Evolutionary conservation across 495 filamentous ascomycete species (phyloP), one percentile per base, ranked within the genome.

Genomic region (Aspergillus saccharolyticus): DNA sequence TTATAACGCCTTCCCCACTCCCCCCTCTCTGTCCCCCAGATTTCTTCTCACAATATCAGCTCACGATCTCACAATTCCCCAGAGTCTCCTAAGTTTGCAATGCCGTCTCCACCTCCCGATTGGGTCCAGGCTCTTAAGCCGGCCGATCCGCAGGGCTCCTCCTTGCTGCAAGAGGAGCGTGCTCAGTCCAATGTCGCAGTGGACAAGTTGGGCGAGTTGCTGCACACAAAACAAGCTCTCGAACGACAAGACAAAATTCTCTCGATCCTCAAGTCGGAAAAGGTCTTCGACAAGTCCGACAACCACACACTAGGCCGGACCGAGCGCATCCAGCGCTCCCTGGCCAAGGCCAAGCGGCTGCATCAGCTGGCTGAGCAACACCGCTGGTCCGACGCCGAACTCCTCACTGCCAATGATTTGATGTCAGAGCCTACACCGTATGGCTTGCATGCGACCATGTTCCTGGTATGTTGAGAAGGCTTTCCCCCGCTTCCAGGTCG

Each of bases 401-500:
- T 78, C 45, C 64, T 74, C 39, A 71, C 72, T 24, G 87, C 87
- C 19, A 78, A 80, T 60, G 78, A 81, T 6, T 70, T 89, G 55
- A 79, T 89, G 22, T 79, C 80, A 33, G 87, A 89, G 69, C 79
- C 84, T 3, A 80, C 81, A 14, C 87, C 87, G 3, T 88, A 88
- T 64, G 83, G 80, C 1, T 71, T 90, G 12, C 87, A 90, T 63
- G 79, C 82, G 10, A 73, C 66, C 59, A 88, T 89, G 80, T 90
- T 88, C 63, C 64, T 86, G 72, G 80, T 82, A 66, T 20, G 70
- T 67, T 52, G n/a, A 0, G 7, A 1, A 30, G 3, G 1, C 12
- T 12, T 43, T 12, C 25, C 1, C 4, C 14, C 54, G 4, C n/a
- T 1, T 42, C n/a, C 19, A 24, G 16, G 22, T 15, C 12, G 16